Base-by-base conservation (phyloP, 371 early-diverging fungal species). In the Mucor indicus region DNA sequence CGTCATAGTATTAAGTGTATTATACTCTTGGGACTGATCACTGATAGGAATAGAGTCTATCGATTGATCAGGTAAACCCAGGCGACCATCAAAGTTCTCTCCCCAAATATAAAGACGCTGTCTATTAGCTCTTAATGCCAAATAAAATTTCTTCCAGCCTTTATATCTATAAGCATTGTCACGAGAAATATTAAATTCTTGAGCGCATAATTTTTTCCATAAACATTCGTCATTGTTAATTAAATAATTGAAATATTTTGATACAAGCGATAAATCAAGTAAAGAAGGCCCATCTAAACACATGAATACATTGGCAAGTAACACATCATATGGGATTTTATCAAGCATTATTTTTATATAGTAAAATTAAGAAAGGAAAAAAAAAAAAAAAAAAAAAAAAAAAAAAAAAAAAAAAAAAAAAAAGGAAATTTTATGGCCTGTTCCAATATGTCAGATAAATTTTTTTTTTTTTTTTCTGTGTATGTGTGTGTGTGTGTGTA, bases 41-140 rank as follows among this genome's bases (percentile, higher is more conserved):
- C n/a, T n/a, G n/a, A n/a, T n/a, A n/a, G n/a, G n/a, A n/a, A n/a
- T n/a, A n/a, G n/a, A n/a, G n/a, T n/a, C n/a, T n/a, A n/a, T n/a
- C n/a, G n/a, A 6, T 12, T 6, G 5, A 11, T 33, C 19, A 13
- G 21, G 38, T 37, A 38, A 35, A 10, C 75, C 75, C 1, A 75
- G 38, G 17, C 71, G 39, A 13, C 42, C 37, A 54, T 71, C 60
- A 29, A 6, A 12, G 22, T 71, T 71, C 8, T 66, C 64, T 11
- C 75, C 75, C 75, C 75, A 75, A 4, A 61, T 62, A 50, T 64
- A 71, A 0, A 75, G 68, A 21, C 30, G 29, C n/a, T n/a, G n/a
- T 10, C 66, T 50, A 39, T 72, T 45, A 16, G 16, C 24, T n/a
- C 48, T 44, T 2, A 75, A 38, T 22, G 48, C 50, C 12, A 46